Conservation (phyloP, 495 filamentous ascomycete genomes). For the Staphylotrichum longicolle region DNA sequence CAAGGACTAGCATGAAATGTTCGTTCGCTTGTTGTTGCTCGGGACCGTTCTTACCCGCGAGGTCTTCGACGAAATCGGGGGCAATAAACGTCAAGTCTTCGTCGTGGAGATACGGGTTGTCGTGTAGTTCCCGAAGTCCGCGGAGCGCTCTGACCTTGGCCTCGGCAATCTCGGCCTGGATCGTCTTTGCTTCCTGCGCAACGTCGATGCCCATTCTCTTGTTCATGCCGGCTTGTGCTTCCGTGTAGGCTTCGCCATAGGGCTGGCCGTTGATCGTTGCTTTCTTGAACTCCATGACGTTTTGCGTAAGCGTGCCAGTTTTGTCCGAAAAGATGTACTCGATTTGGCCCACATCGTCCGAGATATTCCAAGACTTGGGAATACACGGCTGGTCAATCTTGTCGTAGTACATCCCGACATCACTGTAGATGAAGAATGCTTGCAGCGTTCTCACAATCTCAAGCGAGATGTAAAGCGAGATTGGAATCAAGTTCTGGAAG, state of each 20-base stretch:
- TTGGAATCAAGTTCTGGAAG: constrained; percentile 98
- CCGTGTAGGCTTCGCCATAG: constrained; percentile 97
- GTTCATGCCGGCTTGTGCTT: constrained; percentile 94
- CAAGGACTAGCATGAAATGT: constrained; percentile 92
- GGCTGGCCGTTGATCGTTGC: constrained; percentile 88
- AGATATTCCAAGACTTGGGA: constrained; percentile 99
- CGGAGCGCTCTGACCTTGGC: constrained; percentile 71
- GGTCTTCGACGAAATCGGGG: constrained; percentile 79
- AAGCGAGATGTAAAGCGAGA: constrained; percentile 95
- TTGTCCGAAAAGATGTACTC: constrained; percentile 99
- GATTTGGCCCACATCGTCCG: constrained; percentile 96
- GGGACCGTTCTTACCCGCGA: constrained; percentile 71
- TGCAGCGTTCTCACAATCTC: constrained; percentile 93
- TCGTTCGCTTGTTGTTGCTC: constrained; percentile 74
- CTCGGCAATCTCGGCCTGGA: constrained; percentile 73
- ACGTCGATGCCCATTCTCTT: constrained; percentile 83
- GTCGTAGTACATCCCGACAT: constrained; percentile 94
- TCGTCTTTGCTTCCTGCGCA: constrained; percentile 71
- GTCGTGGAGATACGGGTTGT: constrained; percentile 88
- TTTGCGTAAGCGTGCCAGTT: constrained; percentile 96
- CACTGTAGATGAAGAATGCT: constrained; percentile 97
- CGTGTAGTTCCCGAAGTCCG: constrained; percentile 69
- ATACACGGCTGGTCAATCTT: constrained; percentile 90
- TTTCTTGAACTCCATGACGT: constrained; percentile 99
- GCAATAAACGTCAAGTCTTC: constrained; percentile 90